Percentiles rank a stretch among this genome's conserved stretches.
Evolutionary conservation across 768 basidiomycete species (phyloP).

Genomic region (Lentinula detonsa): DNA sequence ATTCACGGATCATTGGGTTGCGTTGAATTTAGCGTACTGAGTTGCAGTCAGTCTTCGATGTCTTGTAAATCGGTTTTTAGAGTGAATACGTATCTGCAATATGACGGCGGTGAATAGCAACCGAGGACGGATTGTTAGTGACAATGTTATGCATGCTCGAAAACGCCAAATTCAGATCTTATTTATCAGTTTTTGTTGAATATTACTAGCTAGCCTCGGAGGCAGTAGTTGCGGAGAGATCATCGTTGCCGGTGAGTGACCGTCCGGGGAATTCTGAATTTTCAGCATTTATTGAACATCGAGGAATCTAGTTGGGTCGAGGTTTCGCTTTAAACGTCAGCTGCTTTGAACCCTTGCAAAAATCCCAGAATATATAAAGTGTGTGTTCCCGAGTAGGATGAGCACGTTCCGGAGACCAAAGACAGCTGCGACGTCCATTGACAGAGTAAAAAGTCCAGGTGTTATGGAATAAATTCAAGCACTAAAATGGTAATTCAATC

Average conservation of each 20-base stretch:
- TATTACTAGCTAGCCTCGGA: not conserved
- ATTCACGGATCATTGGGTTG: not conserved
- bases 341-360: not conserved
- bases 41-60: not conserved
- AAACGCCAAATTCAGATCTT: not conserved
- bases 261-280: not conserved
- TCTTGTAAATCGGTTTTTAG: not conserved
- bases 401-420: not conserved
- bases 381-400: not conserved
- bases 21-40: not conserved
- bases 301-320: not conserved
- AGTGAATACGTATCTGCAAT: not conserved
- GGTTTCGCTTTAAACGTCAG: not conserved
- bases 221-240: not conserved
- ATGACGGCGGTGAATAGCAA: not conserved
- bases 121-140: not conserved
- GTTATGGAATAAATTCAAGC: too few species aligned
- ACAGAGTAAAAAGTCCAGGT: too few species aligned
- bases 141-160: not conserved
- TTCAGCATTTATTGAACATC: not conserved
- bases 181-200: not conserved
- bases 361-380: not conserved
- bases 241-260: not conserved
- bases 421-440: not conserved
- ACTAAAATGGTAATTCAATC: too few species aligned